phyloP scores from a whole-genome alignment of 495 filamentous ascomycete species.

The Corynascus novoguineensis region DNA sequence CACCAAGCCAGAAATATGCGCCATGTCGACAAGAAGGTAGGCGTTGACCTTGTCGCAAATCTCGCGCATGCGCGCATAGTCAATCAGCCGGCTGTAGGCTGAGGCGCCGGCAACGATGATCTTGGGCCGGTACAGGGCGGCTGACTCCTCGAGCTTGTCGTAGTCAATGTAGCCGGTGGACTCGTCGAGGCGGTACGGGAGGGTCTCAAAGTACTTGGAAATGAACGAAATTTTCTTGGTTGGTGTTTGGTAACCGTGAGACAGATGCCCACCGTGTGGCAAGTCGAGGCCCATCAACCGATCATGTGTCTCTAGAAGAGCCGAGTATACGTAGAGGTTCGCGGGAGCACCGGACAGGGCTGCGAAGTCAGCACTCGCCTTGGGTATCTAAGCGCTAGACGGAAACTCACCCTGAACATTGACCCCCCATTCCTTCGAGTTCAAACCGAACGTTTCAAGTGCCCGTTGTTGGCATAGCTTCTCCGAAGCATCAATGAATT shows the following conservation, averaged over 20 bases:
- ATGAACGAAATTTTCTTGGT: slow-evolving; percentile 98
- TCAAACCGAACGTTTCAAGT: slow-evolving; percentile 76
- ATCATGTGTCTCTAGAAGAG: slow-evolving; percentile 85
- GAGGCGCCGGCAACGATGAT: slow-evolving; percentile 92
- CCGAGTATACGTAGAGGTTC: slow-evolving; percentile 93
- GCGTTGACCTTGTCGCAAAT: slow-evolving; percentile 87
- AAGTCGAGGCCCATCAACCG: slow-evolving; percentile 96
- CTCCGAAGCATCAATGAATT: slow-evolving; percentile 89
- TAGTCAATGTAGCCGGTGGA: slow-evolving; percentile 93
- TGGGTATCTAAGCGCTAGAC: neutral
- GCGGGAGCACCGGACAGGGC: slow-evolving; percentile 93
- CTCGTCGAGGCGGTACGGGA: slow-evolving; percentile 89
- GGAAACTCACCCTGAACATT: slow-evolving; percentile 79
- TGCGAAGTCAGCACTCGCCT: slow-evolving; percentile 30
- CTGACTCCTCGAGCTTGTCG: slow-evolving; percentile 76
- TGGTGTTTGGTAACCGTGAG: slow-evolving; percentile 95
- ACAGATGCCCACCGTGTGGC: slow-evolving; percentile 93
- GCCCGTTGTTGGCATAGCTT: slow-evolving; percentile 84
- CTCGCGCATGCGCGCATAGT: slow-evolving; percentile 80
- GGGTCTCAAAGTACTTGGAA: slow-evolving; percentile 97
- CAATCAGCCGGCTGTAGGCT: slow-evolving; percentile 90
- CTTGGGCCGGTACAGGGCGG: slow-evolving; percentile 84
- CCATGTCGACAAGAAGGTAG: slow-evolving; percentile 93
- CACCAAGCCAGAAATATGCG: slow-evolving; percentile 93
- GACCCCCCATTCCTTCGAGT: slow-evolving; percentile 88